Evolutionary conservation across 2,329 filamentous ascomycete genomes (phyloP), one percentile per base, ranked within the genome.

Genomic region (Diplodia mutila): DNA sequence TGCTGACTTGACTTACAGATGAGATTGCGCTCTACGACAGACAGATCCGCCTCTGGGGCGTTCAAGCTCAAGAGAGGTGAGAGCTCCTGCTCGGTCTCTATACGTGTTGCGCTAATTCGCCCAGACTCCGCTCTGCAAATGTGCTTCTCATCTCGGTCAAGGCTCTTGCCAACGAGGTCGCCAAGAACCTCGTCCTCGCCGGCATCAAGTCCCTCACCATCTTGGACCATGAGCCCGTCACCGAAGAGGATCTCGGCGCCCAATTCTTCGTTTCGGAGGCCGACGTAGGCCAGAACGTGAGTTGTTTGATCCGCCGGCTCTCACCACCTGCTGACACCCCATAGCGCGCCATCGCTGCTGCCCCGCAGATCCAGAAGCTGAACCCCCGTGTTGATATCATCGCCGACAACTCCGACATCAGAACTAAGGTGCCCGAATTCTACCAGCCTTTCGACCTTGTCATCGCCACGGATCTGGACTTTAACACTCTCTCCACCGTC

Each of bases 1-100:
- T 21, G n/a, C 46, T 63, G 59, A 63, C 59, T 11, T 21, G 7
- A 16, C n/a, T 0, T 52, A 11, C 54, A 92, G 95, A 98, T 80
- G 95, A 99, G 77, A 97, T 98, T 75, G 95, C 94, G 16, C 88
- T 98, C 6, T 99, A 99, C 78, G 95, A 99, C 81, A 90, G 95
- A 61, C 95, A 99, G 79, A 97, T 99, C 75, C 91, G 95, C 65
- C 89, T 99, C 34, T 99, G 95, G 95, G 95, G 95, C 52, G 92
- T 98, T 75, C 90, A 95, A 74, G 95, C 95, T 7, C 95, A 99
- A 79, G 91, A 97, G 77, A 86, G 86, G 85, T 87, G 75, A 74
- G 76, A 37, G 32, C 25, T 37, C 37, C n/a, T 12, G 27, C 34
- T 63, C 12, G 9, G 21, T 16, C 57, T 2, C 16, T 16, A 25